Percentiles rank a stretch among this genome's conserved stretches.
These are phyloP conservation scores for Kregervanrija delftensis DNA, from an alignment of 805 yeast genomes.

Conservation along the genomic window DNA sequence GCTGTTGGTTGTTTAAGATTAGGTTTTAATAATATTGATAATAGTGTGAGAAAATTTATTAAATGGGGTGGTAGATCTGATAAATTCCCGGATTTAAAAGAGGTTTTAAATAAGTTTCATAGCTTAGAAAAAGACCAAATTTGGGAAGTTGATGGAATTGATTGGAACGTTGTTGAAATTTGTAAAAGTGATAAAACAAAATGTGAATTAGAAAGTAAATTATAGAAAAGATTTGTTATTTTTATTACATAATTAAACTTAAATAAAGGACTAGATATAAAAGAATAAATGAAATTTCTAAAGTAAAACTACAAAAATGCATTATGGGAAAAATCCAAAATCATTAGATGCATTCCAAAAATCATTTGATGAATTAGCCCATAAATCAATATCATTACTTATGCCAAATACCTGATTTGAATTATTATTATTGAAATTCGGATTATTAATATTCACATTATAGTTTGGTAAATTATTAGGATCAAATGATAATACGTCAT, in stretches of 20 bases:
- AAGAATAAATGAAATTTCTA: too few relatives aligned
- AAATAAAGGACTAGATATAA: too few relatives aligned
- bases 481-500: too few relatives aligned
- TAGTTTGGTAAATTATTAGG: too few relatives aligned
- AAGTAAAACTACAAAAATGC: too few relatives aligned
- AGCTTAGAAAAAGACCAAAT: conserved; percentile 8
- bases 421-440: too few relatives aligned
- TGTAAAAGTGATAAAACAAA: neutral
- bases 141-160: conserved; percentile 7
- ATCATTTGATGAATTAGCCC: conserved; percentile 17
- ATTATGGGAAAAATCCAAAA: conserved; percentile 37
- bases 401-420: conserved; percentile 1
- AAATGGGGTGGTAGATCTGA: conserved; percentile 13
- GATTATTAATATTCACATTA: too few relatives aligned
- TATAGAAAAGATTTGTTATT: too few relatives aligned
- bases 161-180: conserved; percentile 20
- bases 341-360: conserved; percentile 43
- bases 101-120: neutral
- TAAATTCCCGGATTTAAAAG: conserved; percentile 7
- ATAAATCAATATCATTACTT: too few relatives aligned
- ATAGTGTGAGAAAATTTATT: conserved; percentile 9
- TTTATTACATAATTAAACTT: too few relatives aligned
- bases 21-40: conserved; percentile 3
- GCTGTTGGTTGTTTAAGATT: conserved; percentile 13
- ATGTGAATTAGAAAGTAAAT: too few relatives aligned